Percentiles rank a stretch among this genome's conserved stretches.
These are phyloP conservation scores for Solanum pimpinellifolium DNA, from an alignment of 257 asterid genomes.

Conservation along the genomic window DNA sequence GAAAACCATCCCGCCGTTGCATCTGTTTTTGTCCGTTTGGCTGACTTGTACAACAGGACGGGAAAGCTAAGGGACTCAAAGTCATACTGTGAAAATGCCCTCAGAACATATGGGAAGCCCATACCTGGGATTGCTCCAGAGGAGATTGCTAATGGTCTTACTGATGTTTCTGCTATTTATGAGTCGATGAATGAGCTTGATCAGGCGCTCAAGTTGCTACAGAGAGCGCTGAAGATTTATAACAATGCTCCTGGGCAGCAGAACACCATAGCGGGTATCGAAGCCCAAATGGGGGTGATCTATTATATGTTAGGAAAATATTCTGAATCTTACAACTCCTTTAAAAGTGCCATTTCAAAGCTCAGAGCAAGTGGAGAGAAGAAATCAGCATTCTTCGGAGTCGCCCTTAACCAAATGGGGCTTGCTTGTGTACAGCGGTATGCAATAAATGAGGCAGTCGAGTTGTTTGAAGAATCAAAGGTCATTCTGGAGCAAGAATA, in stretches of 20 bases:
- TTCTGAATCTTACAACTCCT: constrained; percentile 54
- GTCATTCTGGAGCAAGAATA: constrained; percentile 75
- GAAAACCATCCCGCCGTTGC: constrained; percentile 91
- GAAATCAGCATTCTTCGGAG: constrained; percentile 87
- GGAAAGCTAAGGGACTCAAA: constrained; percentile 81
- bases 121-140: constrained; percentile 71
- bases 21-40: constrained; percentile 76
- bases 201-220: constrained; percentile 66
- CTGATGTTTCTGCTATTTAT: constrained; percentile 78
- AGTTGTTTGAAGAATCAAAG: constrained; percentile 87
- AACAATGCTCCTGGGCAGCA: constrained; percentile 86
- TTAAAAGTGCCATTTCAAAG: constrained; percentile 48
- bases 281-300: constrained; percentile 93
- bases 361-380: constrained; percentile 85
- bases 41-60: constrained; percentile 71
- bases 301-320: constrained; percentile 70
- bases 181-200: constrained; percentile 90
- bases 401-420: constrained; percentile 92
- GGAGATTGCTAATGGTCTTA: constrained; percentile 81
- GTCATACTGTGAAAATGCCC: constrained; percentile 84
- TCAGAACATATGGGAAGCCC: constrained; percentile 64
- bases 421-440: constrained; percentile 80
- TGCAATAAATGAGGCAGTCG: constrained; percentile 68
- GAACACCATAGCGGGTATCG: constrained; percentile 76
- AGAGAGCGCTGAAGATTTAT: constrained; percentile 81